Percentiles rank a stretch among this genome's conserved stretches.
Evolutionary conservation across 2,329 filamentous ascomycete genomes (phyloP).

Genomic region (Cytospora mali): DNA sequence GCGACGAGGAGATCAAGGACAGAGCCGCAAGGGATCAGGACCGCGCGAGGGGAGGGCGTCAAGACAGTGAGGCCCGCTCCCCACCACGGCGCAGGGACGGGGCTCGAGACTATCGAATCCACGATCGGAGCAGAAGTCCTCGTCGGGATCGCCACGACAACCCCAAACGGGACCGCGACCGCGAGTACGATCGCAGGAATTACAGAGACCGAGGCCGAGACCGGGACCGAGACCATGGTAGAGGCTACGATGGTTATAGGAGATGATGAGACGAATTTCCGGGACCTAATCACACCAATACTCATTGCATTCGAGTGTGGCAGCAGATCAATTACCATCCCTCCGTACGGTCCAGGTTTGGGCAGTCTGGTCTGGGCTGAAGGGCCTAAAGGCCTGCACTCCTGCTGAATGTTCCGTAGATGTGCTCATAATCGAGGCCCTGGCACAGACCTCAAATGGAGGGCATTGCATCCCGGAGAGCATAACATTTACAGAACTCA

Average conservation of each 20-base stretch:
- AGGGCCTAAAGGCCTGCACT: background rate
- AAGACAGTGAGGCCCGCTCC: slow-evolving; percentile 10
- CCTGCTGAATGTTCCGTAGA: background rate
- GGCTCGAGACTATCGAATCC: slow-evolving; percentile 38
- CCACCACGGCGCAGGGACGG: slow-evolving; percentile 24
- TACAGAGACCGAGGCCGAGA: slow-evolving; percentile 32
- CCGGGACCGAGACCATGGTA: slow-evolving; percentile 38
- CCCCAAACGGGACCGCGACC: slow-evolving; percentile 32
- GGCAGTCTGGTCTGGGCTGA: background rate
- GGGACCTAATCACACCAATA: background rate
- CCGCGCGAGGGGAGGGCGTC: background rate
- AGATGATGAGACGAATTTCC: slow-evolving; percentile 1
- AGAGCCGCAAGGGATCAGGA: slow-evolving; percentile 5
- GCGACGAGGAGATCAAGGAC: slow-evolving; percentile 67
- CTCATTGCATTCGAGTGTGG: background rate
- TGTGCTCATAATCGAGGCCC: background rate
- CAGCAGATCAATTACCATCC: background rate
- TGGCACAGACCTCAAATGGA: background rate
- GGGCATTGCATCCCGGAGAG: background rate
- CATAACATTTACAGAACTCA: background rate
- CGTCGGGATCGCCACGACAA: slow-evolving; percentile 32
- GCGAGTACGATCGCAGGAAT: slow-evolving; percentile 31
- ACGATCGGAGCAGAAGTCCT: slow-evolving; percentile 47
- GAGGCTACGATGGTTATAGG: slow-evolving; percentile 35
- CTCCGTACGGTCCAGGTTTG: background rate